Evolutionary conservation across 2,329 filamentous ascomycete species (phyloP).

Genomic region (Nemania sp.): DNA sequence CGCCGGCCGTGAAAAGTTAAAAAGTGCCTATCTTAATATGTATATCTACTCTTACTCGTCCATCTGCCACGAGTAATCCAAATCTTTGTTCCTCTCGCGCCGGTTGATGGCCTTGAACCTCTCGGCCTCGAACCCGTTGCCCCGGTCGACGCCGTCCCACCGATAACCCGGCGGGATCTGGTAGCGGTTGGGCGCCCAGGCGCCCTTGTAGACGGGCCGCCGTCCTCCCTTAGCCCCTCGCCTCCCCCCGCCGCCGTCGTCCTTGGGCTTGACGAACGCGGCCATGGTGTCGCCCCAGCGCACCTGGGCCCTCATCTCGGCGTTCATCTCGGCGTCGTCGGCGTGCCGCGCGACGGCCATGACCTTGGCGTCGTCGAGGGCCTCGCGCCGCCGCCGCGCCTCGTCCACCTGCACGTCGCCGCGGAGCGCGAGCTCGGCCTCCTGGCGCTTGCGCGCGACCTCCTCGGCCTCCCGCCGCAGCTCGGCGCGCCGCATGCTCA

Average conservation of each 20-base stretch:
- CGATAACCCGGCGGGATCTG: conserved; percentile 88
- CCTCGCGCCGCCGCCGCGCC: conserved; percentile 65
- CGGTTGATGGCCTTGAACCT: conserved; percentile 88
- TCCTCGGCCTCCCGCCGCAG: conserved; percentile 68
- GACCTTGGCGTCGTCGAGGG: conserved; percentile 78
- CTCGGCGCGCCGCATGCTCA: conserved; percentile 88
- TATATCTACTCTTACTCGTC: conserved; percentile 78
- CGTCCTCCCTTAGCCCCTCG: conserved; percentile 43
- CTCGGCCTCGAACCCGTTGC: conserved; percentile 91
- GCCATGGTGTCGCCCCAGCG: conserved; percentile 96
- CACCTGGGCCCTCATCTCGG: conserved; percentile 73
- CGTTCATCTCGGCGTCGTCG: conserved; percentile 88
- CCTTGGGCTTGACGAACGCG: conserved; percentile 67
- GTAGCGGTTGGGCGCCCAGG: conserved; percentile 88
- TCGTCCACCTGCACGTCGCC: conserved; percentile 83
- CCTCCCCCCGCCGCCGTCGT: conserved; percentile 36
- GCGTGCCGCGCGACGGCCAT: conserved; percentile 78
- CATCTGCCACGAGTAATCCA: conserved; percentile 96
- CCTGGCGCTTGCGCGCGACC: conserved; percentile 74
- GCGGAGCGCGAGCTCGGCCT: conserved; percentile 71
- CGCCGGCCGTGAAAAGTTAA: neutral
- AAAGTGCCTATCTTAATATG: neutral
- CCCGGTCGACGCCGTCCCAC: conserved; percentile 95
- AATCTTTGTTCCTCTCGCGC: conserved; percentile 72
- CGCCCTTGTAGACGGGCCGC: conserved; percentile 77